These are phyloP conservation scores for Parachaetomium inaequale DNA, from an alignment of 495 filamentous ascomycete species.

Conservation along the genomic window DNA sequence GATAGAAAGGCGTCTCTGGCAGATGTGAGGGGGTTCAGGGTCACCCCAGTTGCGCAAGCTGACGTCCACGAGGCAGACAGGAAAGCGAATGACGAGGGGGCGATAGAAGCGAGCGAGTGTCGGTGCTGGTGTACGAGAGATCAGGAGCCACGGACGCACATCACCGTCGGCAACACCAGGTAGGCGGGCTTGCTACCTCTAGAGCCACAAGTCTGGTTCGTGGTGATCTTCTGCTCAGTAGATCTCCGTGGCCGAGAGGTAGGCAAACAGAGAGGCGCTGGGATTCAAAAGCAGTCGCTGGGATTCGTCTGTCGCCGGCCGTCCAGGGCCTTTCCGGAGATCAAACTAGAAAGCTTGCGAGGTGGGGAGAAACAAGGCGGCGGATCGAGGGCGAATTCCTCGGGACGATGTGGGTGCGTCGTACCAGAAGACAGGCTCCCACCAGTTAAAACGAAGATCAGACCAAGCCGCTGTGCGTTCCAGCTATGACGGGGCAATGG, in stretches of 20 bases:
- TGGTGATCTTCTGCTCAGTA: conserved; percentile 27
- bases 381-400: conserved; percentile 19
- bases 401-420: conserved; percentile 24
- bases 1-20: conserved; percentile 7
- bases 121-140: conserved; percentile 14
- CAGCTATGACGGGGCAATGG: conserved; percentile 12
- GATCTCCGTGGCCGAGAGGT: conserved; percentile 18
- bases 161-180: conserved; percentile 23
- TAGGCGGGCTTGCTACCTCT: conserved; percentile 25
- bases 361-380: conserved; percentile 15
- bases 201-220: conserved; percentile 21
- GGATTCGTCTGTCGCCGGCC: neutral
- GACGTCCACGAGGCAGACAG: neutral
- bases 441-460: conserved; percentile 36
- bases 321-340: conserved; percentile 14
- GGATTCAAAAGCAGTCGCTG: neutral
- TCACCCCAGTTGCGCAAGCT: conserved; percentile 20
- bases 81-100: conserved; percentile 2
- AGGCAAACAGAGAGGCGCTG: neutral
- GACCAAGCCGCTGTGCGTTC: conserved; percentile 20
- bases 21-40: conserved; percentile 15
- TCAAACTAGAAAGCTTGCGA: conserved; percentile 28
- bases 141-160: conserved; percentile 22
- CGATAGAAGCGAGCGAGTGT: conserved; percentile 15
- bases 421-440: conserved; percentile 27